phyloP scores from a whole-genome alignment of 75 land plant genomes.

The Sequoiadendron giganteum region DNA sequence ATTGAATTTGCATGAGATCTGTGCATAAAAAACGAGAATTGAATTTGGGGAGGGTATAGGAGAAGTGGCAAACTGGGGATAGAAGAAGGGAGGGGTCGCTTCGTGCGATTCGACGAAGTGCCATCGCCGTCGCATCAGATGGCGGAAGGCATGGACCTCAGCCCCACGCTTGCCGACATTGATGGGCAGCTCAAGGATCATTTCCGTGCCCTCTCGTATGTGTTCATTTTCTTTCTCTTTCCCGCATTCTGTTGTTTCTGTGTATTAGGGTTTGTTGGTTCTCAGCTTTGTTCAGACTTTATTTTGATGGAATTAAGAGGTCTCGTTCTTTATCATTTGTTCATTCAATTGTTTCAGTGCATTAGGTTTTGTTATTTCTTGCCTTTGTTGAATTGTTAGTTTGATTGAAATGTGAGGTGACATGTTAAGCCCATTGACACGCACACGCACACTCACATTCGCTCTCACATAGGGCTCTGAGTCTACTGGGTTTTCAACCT shows the following conservation, averaged over 20 bases:
- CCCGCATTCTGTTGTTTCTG: background rate
- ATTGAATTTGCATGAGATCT: background rate
- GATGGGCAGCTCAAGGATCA: slow-evolving; percentile 62
- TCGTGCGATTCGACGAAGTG: slow-evolving; percentile 18
- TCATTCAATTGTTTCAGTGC: too few relatives aligned
- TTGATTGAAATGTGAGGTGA: background rate
- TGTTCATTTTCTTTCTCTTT: background rate
- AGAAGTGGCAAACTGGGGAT: slow-evolving; percentile 10
- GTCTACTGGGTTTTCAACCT: background rate
- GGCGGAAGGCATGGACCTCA: slow-evolving; percentile 8
- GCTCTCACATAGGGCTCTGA: background rate
- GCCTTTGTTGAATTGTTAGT: background rate
- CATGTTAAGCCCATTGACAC: background rate
- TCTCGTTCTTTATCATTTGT: background rate
- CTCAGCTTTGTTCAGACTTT: background rate
- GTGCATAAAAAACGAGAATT: background rate
- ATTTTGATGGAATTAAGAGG: background rate
- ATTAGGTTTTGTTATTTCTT: background rate
- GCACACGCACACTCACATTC: background rate
- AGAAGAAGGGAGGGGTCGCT: slow-evolving; percentile 10
- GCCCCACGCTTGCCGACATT: slow-evolving; percentile 18
- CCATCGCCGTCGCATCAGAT: slow-evolving; percentile 16
- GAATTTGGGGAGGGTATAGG: background rate
- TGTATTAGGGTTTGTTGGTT: background rate
- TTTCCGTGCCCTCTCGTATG: slow-evolving; percentile 79